Percentiles rank a stretch among this genome's conserved stretches.
Evolutionary conservation across 2,329 filamentous ascomycete genomes (phyloP).

Genomic region (Septoria petroselini): DNA sequence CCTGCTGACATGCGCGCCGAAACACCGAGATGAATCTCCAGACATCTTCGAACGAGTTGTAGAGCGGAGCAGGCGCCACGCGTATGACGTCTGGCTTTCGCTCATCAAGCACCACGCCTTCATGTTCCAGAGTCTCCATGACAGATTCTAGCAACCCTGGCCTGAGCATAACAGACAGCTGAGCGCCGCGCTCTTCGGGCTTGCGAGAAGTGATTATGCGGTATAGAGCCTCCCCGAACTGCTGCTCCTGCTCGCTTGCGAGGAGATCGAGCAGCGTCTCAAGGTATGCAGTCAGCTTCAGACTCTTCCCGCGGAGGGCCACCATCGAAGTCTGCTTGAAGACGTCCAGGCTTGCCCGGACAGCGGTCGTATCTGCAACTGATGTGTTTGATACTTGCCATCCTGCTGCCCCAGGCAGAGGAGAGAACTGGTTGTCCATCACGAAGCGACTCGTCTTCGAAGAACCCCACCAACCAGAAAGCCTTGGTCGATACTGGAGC

Average conservation of each 20-base stretch:
- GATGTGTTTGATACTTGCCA: constrained; percentile 85
- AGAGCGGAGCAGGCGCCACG: constrained; percentile 78
- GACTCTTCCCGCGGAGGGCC: constrained; percentile 65
- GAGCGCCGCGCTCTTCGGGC: constrained; percentile 67
- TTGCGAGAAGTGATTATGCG: constrained; percentile 67
- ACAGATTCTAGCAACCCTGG: constrained; percentile 69
- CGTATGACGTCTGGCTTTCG: constrained; percentile 81
- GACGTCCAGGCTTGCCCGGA: constrained; percentile 69
- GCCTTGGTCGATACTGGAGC: constrained; percentile 58
- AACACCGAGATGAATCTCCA: constrained; percentile 59
- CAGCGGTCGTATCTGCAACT: constrained; percentile 71
- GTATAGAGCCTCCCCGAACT: constrained; percentile 35
- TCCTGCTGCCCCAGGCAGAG: constrained; percentile 72
- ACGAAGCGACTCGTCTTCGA: constrained; percentile 73
- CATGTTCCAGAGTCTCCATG: constrained; percentile 59
- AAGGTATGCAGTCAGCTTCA: constrained; percentile 72
- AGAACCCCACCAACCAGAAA: constrained; percentile 84
- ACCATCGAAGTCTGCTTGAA: constrained; percentile 70
- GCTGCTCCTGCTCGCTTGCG: constrained; percentile 17
- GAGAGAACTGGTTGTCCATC: constrained; percentile 78
- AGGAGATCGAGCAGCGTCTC: constrained; percentile 58
- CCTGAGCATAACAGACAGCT: constrained; percentile 70
- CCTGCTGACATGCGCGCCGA: constrained; percentile 47
- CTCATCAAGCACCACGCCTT: constrained; percentile 76
- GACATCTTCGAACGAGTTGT: constrained; percentile 76